Evolutionary conservation across 805 yeast species (phyloP), one percentile per base, ranked within the genome.

Genomic region (Candida railenensis): DNA sequence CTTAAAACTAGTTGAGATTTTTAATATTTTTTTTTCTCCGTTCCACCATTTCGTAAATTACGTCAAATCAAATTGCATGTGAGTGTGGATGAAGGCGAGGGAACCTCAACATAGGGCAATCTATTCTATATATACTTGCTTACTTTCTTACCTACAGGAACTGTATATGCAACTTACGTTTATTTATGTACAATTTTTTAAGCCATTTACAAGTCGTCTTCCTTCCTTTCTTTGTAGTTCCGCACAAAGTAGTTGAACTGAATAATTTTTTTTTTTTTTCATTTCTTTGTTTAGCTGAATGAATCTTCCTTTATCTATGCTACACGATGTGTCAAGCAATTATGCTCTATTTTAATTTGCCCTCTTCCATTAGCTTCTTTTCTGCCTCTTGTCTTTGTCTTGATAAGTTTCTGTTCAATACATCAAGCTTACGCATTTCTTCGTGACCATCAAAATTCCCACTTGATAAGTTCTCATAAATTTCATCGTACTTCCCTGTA

Each of bases 401-500:
- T 9, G 71, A 57, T 53, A 72, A 65, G 53, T 71, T 73, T 49
- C 82, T 76, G 58, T 86, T 80, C 65, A 87, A 69, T 3, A 77
- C 67, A 37, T 78, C 82, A 44, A 90, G 72, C 64, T 88, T 89
- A 48, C 72, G 71, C 77, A 89, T 78, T 66, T 92, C 98, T 49
- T 84, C 91, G 40, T 74, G 69, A 1, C 97, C 82, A 60, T 91
- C 85, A 60, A 87, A 90, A 47, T 92, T 77, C 1, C 99, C 99
- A 2, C 74, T 66, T 1, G 89, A 82, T 48, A 92, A 71, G 49
- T 87, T 85, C 34, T 83, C 89, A 53, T 86, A 87, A 44, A 89
- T 88, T 48, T 89, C 92, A 57, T 91, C 97, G 65, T 87, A 92
- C 60, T 85, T 86, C 0, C 99, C 99, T 4, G 96, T 88, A 11